Base-by-base conservation (phyloP, 352 stramenopile species). In the Pythium scleroteichum region DNA sequence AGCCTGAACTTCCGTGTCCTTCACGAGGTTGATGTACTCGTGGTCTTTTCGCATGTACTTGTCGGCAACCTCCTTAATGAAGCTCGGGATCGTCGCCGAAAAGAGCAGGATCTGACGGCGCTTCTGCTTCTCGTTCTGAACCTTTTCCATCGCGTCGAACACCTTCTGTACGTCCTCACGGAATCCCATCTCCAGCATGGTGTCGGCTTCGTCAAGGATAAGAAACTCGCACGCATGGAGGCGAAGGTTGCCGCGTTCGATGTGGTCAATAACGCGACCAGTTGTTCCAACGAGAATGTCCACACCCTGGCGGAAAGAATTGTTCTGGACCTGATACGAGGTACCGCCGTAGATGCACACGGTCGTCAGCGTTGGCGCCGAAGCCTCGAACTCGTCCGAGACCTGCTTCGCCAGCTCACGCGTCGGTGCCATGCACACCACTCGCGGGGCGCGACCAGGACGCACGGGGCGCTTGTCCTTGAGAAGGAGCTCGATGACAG, bases 361-460 rank as follows among this genome's bases (percentile, higher is more conserved):
- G 0, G 92, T 97, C 33, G 66, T 79, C 42, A 98, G 78, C 40
- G 78, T 85, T 16, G 88, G 86, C 0, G 57, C 88, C 9, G 85
- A 89, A 13, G 66, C 44, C 66, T 97, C 88, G 48, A 98, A 97
- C 62, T 98, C 92, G 8, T 71, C 65, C 4, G 92, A 87, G 41
- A 99, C 97, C 79, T 99, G 97, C 60, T 97, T 96, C 27, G 97
- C 97, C 47, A 99, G 78, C 71, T 99, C 97, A 65, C 97, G 86
- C 17, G 97, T 99, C 3, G 97, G 97, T 47, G 96, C 97, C 72
- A 99, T 93, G 51, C 98, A 95, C 40, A 99, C 82, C 62, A 99
- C 97, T 40, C 85, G 87, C 17, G 97, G 94, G 16, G 77, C 76
- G 22, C 87, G 79, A 39, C 86, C 85, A 51, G 79, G 76, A 24